Evolutionary conservation across 768 basidiomycete genomes (phyloP), one percentile per base, ranked within the genome.

Genomic region (Hebeloma cylindrosporum): DNA sequence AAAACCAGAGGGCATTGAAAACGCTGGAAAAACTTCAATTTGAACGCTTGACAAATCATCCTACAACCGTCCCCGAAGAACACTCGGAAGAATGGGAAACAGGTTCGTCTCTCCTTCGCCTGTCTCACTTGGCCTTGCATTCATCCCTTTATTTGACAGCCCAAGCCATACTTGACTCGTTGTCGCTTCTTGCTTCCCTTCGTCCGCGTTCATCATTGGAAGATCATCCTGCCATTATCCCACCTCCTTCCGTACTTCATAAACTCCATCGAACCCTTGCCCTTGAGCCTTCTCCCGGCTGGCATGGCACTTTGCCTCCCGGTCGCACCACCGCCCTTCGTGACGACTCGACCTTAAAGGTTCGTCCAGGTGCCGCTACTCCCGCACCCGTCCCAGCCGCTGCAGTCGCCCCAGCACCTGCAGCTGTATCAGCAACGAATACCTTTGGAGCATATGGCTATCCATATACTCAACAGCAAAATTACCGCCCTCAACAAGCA

Each of bases 41-140:
- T 14, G 59, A 64, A 42, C 78, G 89, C 8, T 59, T 86, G 22
- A 70, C 69, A 11, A 63, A 65, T 8, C 72, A 72, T 17, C 72
- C 70, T 10, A 72, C 69, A 28, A 75, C 69, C 41, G 46, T 48
- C 8, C 79, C 80, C 3, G 75, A 81, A 58, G 77, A 81, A 58
- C 84, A 74, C 25, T 85, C 85, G 8, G 88, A 90, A 62, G 89
- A 93, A 61, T 89, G 85, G 85, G 82, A 88, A 52, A 79, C 78
- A 48, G 90, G 89, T 90, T 58, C 52, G 83, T 63, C 43, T 44
- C 25, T 38, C 34, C 40, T 26, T 39, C 34, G 17, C 39, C 9
- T 14, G 34, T 44, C 40, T 37, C 27, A 22, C 21, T 33, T 27
- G 52, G 46, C 26, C 40, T 49, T 27, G 43, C 42, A 47, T 30